Percentiles rank a stretch among this genome's conserved stretches.
Evolutionary conservation across 1,284 basidiomycete genomes (phyloP).

Genomic region (Papiliotrema laurentii): DNA sequence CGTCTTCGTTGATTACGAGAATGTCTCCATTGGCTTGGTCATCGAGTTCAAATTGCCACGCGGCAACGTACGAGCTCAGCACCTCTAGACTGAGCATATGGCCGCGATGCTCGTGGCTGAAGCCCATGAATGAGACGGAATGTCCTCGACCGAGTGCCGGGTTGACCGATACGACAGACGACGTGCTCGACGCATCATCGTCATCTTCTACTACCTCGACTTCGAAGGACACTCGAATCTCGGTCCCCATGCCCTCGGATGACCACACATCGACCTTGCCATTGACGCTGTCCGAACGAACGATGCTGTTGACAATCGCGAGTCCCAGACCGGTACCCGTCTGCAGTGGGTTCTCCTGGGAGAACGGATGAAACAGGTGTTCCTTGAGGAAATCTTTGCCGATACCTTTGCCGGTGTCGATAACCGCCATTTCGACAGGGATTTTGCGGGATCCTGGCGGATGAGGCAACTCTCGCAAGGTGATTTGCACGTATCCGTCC

Average conservation of each 20-base stretch:
- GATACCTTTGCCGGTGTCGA: constrained; percentile 90
- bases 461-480: constrained; percentile 67
- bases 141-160: constrained; percentile 47
- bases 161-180: constrained; percentile 7
- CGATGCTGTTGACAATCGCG: constrained; percentile 84
- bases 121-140: constrained; percentile 67
- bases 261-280: constrained; percentile 61
- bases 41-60: constrained; percentile 70
- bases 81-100: constrained; percentile 63
- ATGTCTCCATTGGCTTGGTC: constrained; percentile 61
- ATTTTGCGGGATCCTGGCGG: constrained; percentile 57
- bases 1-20: constrained; percentile 76
- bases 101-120: constrained; percentile 64
- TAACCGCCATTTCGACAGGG: constrained; percentile 77
- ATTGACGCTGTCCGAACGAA: constrained; percentile 76
- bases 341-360: constrained; percentile 64
- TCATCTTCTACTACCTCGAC: constrained; percentile 57
- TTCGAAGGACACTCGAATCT: constrained; percentile 81
- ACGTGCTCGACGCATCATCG: constrained; percentile 19
- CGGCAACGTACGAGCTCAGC: constrained; percentile 63
- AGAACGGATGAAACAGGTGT: constrained; percentile 94
- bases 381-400: constrained; percentile 86
- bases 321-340: constrained; percentile 94
- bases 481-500: constrained; percentile 83
- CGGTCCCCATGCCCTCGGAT: constrained; percentile 82